Percentiles rank a stretch among this genome's conserved stretches.
These are phyloP conservation scores for Zymoseptoria pseudotritici DNA, from an alignment of 2,329 filamentous ascomycete species.

Conservation along the genomic window DNA sequence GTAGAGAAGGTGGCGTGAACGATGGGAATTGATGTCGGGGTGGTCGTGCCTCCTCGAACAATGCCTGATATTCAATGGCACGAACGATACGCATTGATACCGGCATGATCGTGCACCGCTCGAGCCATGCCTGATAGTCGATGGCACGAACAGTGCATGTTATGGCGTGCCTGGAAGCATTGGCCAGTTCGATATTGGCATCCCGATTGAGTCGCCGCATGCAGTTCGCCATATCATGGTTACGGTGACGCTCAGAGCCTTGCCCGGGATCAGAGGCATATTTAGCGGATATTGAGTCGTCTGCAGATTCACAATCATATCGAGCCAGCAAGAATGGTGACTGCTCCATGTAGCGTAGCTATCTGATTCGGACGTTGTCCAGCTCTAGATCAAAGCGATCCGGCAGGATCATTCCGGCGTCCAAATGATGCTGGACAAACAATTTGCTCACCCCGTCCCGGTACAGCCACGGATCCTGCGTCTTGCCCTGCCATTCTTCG, in stretches of 20 bases:
- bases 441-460: slow-evolving; percentile 19
- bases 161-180: too few relatives aligned
- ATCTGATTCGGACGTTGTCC: neutral
- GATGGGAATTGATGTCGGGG: too few relatives aligned
- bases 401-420: neutral
- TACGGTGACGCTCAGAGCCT: neutral
- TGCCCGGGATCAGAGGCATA: neutral
- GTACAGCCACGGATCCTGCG: slow-evolving; percentile 31
- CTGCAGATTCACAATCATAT: neutral
- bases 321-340: neutral
- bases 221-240: too few relatives aligned
- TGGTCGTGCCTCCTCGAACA: too few relatives aligned
- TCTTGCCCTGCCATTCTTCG: slow-evolving; percentile 31
- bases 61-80: too few relatives aligned
- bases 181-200: too few relatives aligned
- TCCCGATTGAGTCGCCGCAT: too few relatives aligned
- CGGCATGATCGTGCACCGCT: too few relatives aligned
- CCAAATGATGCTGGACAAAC: neutral
- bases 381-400: neutral
- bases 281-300: neutral
- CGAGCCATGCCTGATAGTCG: too few relatives aligned
- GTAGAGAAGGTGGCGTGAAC: too few relatives aligned
- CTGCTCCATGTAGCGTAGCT: neutral
- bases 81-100: too few relatives aligned
- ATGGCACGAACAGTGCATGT: too few relatives aligned